phyloP scores from a whole-genome alignment of 257 asterid species.

The Solanum chaucha region DNA sequence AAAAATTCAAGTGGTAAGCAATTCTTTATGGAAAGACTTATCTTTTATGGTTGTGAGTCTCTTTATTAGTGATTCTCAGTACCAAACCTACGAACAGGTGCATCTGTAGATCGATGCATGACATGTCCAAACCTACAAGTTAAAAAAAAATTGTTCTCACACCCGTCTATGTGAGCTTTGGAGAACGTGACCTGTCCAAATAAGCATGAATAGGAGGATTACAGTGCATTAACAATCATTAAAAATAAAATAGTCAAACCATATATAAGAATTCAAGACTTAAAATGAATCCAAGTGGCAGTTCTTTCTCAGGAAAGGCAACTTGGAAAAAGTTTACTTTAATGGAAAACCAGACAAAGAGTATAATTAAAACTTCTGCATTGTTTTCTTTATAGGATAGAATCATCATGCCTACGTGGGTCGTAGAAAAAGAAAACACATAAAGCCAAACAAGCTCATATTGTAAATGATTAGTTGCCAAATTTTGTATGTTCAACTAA shows the following conservation, averaged over 20 bases:
- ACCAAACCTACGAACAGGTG: neutral
- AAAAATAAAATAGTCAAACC: neutral
- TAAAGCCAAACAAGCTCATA: neutral
- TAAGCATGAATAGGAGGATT: neutral
- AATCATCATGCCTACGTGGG: neutral
- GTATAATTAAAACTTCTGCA: neutral
- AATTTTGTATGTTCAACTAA: neutral
- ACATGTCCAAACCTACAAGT: neutral
- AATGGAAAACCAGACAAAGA: neutral
- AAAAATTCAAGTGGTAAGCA: neutral
- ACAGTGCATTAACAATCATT: neutral
- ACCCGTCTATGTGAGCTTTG: neutral
- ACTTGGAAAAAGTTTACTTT: neutral
- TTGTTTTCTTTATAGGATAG: neutral
- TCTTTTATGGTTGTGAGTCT: neutral
- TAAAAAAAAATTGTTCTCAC: neutral
- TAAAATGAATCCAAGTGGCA: neutral
- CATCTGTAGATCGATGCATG: neutral
- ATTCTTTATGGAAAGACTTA: neutral
- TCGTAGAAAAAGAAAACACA: neutral
- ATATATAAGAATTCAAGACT: neutral
- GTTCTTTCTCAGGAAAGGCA: neutral
- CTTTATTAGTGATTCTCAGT: neutral
- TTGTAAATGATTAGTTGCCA: neutral
- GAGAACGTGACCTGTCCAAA: neutral